Base-by-base conservation (phyloP, 148 eudicot species). In the Arbutus unedo region DNA sequence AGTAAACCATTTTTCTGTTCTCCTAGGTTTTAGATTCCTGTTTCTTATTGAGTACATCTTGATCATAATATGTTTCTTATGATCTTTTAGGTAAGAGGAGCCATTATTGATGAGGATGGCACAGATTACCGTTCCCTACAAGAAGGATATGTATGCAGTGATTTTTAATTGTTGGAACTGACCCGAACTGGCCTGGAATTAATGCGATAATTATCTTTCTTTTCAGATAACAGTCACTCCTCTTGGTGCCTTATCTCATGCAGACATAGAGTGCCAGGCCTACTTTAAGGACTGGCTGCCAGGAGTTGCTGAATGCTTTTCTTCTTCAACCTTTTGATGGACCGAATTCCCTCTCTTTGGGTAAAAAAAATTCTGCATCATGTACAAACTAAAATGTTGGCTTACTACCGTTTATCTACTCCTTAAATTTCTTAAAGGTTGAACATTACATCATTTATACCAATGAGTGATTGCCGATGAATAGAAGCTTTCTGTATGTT, bases 211-310 rank as follows among this genome's bases (percentile, higher is more conserved):
- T 84, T 68, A 10, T 79, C 72, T 74, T 49, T 81, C 80, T 8
- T 90, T 87, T 85, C 91, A 96, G 98, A 91, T 96, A 87, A 91
- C 94, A 71, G 94, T 96, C 71, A 87, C 90, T 74, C 98, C 98
- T 79, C 91, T 96, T n/a, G 93, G 98, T 67, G 95, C 86, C 81
- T 82, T 91, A 80, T 90, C 92, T 50, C 90, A 86, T 57, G 91
- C 94, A 44, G 97, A 94, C 51, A 71, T 82, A 15, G 92, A 91
- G 13, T 87, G 90, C 79, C 90, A 86, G 38, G 79, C 87, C 53
- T 94, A 84, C 91, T 93, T 94, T 84, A 87, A 85, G 81, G 81
- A 87, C 74, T 91, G 94, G 95, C 88, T 94, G 48, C 89, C 91
- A 45, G 81, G 85, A 78, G 92, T 92, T 15, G 48, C 78, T 81